Evolutionary conservation across 2,329 filamentous ascomycete genomes (phyloP).

Genomic region (Penicillium brevicompactum): DNA sequence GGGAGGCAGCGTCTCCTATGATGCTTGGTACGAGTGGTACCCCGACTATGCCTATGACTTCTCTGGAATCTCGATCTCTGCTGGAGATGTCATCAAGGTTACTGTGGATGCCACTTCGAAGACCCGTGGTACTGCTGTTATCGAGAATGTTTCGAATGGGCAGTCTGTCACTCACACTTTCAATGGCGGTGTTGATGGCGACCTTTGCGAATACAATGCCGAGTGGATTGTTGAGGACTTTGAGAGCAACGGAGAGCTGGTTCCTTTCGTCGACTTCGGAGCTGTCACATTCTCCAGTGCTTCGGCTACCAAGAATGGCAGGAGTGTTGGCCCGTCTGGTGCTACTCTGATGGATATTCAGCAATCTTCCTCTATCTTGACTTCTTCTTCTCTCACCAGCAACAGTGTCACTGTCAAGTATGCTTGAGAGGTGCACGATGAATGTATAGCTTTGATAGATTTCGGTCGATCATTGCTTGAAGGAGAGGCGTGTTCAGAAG

Average conservation of each 20-base stretch:
- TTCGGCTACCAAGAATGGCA: slow-evolving; percentile 32
- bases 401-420: slow-evolving; percentile 23
- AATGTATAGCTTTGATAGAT: background rate
- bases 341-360: slow-evolving; percentile 49
- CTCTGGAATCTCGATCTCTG: slow-evolving; percentile 44
- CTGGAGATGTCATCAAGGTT: slow-evolving; percentile 46
- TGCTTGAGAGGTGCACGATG: slow-evolving; percentile 11
- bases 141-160: slow-evolving; percentile 54
- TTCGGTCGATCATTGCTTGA: too few relatives aligned
- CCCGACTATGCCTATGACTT: slow-evolving; percentile 58
- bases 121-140: slow-evolving; percentile 43
- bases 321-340: slow-evolving; percentile 36
- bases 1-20: slow-evolving; percentile 45
- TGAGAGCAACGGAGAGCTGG: slow-evolving; percentile 36
- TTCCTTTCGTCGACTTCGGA: slow-evolving; percentile 51
- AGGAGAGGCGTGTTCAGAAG: too few relatives aligned
- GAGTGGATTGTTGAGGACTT: slow-evolving; percentile 65
- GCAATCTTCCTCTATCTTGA: slow-evolving; percentile 40
- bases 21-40: slow-evolving; percentile 64
- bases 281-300: slow-evolving; percentile 49
- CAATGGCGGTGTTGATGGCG: slow-evolving; percentile 36
- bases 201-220: slow-evolving; percentile 58
- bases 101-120: slow-evolving; percentile 44
- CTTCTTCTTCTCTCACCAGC: slow-evolving; percentile 23
- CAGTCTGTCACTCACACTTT: slow-evolving; percentile 54